Evolutionary conservation across 345 rosid genomes (phyloP).

Genomic region (Ailanthus altissimus): DNA sequence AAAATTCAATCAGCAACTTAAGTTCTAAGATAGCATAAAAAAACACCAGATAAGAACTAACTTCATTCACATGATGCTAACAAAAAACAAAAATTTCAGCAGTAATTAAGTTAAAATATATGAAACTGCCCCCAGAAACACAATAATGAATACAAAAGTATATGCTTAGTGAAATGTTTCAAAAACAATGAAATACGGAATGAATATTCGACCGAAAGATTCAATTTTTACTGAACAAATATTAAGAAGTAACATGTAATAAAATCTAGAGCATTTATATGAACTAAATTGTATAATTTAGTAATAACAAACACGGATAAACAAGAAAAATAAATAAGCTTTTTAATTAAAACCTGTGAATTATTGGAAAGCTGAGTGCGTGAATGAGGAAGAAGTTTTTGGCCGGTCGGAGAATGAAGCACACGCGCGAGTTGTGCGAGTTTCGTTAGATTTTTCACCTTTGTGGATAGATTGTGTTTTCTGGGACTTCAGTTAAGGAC

Average conservation of each 20-base stretch:
- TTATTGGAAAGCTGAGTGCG: neutral
- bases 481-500: neutral
- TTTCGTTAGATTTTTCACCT: neutral
- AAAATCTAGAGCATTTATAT: neutral
- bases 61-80: neutral
- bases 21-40: neutral
- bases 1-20: conserved; percentile 2
- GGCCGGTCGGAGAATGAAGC: conserved; percentile 13
- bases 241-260: neutral
- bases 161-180: neutral
- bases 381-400: neutral
- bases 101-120: neutral
- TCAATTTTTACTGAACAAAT: neutral
- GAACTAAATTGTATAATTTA: neutral
- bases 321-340: neutral
- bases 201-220: neutral
- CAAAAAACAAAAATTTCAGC: neutral
- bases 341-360: conserved; percentile 5
- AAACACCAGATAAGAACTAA: neutral
- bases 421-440: conserved; percentile 8
- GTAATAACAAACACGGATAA: neutral
- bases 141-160: neutral
- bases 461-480: neutral
- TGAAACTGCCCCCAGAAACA: neutral
- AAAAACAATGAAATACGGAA: neutral